Conservation (phyloP, 192 early-diverging fungal genomes). For the Geosiphon pyriformis region DNA sequence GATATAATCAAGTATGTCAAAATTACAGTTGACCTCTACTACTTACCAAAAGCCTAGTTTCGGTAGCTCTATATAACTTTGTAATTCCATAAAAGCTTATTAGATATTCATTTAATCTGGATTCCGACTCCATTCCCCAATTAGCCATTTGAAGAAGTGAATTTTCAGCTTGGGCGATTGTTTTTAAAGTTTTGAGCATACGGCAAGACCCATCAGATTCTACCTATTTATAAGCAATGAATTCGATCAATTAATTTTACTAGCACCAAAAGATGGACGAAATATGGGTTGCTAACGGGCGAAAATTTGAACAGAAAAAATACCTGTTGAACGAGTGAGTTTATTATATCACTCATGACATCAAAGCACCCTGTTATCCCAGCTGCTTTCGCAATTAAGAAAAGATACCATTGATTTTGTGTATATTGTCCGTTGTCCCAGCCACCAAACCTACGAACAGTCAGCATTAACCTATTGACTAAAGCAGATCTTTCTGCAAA, state of each 20-base stretch:
- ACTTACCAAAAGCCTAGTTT: not conserved
- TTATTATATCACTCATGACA: not conserved
- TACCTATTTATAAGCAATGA: not conserved
- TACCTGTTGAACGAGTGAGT: not conserved
- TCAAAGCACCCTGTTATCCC: not conserved
- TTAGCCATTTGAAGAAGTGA: not conserved
- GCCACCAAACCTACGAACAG: not conserved
- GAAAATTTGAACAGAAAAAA: not conserved
- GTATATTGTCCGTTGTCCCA: not conserved
- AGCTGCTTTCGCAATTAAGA: not conserved
- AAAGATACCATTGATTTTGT: constrained; percentile 6
- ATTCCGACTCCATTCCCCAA: not conserved
- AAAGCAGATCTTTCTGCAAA: not conserved
- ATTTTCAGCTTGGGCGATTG: not conserved
- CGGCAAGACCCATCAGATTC: not conserved
- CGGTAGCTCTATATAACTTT: not conserved
- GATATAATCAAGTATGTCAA: not conserved
- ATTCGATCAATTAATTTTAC: not conserved
- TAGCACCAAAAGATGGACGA: not conserved
- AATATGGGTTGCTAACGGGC: not conserved
- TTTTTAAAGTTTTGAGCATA: not conserved
- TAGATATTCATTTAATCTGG: not conserved
- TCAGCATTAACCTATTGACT: not conserved
- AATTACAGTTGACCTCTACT: not conserved
- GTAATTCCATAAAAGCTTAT: not conserved